Evolutionary conservation across 2,329 filamentous ascomycete genomes (phyloP).

Genomic region (Sporothrix euskadiensis): DNA sequence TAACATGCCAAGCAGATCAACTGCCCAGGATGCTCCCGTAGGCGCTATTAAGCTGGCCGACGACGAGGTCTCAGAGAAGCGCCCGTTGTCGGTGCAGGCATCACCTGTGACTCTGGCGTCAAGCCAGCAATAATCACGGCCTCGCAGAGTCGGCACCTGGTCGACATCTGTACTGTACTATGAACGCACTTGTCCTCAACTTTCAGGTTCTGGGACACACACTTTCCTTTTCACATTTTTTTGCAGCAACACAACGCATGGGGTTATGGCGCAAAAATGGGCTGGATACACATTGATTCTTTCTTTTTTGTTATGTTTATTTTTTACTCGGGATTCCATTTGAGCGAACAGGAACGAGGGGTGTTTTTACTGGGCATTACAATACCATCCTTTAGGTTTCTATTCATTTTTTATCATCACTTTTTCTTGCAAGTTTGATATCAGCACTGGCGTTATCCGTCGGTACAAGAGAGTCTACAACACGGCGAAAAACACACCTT

Average conservation of each 20-base stretch:
- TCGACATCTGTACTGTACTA: constrained; percentile 7
- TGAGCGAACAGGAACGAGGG: constrained; percentile 19
- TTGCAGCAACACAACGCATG: constrained; percentile 27
- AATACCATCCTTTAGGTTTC: not conserved
- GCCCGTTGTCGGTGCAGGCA: constrained; percentile 29
- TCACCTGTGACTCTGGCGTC: constrained; percentile 21
- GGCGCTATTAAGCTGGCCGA: constrained; percentile 33
- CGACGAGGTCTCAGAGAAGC: constrained; percentile 23
- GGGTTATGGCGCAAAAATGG: constrained; percentile 18
- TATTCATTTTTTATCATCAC: constrained; percentile 15
- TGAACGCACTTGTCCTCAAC: not conserved
- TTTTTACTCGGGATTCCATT: constrained; percentile 9
- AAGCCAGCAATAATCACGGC: not conserved
- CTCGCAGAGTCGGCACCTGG: not conserved
- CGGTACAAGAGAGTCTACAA: not conserved
- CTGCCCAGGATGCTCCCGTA: constrained; percentile 30
- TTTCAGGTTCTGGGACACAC: not conserved
- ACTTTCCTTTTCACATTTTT: not conserved
- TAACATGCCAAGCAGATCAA: constrained; percentile 11
- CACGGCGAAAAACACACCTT: not conserved
- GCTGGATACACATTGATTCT: constrained; percentile 14
- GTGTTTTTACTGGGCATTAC: constrained; percentile 18
- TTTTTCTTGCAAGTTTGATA: not conserved
- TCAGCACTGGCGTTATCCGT: constrained; percentile 20
- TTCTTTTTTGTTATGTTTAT: not conserved